Conservation (phyloP, 78 protist species). For the Creolimax fragrantissima region DNA sequence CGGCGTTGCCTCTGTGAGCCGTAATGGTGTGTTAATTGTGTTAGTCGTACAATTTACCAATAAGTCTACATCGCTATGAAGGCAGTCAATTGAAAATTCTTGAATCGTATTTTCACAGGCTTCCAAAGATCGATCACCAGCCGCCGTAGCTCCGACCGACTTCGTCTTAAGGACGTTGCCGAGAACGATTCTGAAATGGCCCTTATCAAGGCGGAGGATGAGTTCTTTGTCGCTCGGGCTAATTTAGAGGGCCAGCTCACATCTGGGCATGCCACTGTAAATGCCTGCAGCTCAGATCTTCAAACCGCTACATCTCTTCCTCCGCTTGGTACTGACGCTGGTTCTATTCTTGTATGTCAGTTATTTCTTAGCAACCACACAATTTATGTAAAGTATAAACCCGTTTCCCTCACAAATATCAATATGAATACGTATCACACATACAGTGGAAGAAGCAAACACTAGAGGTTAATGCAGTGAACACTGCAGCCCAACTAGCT, state of each 20-base stretch:
- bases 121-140: neutral
- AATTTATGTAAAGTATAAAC: too few relatives aligned
- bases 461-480: neutral
- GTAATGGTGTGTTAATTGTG: neutral
- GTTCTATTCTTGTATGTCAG: neutral
- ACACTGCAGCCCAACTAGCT: neutral
- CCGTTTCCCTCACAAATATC: too few relatives aligned
- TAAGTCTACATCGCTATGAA: too few relatives aligned
- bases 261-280: neutral
- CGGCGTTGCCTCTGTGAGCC: neutral
- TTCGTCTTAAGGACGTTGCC: neutral
- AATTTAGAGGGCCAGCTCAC: neutral
- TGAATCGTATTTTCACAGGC: neutral
- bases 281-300: neutral
- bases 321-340: constrained; percentile 12
- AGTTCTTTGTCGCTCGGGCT: neutral
- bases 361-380: too few relatives aligned
- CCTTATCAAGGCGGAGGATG: neutral
- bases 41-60: too few relatives aligned
- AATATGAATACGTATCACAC: too few relatives aligned
- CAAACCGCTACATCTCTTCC: neutral
- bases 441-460: constrained; percentile 4
- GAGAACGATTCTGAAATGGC: neutral
- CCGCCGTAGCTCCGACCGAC: neutral
- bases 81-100: too few relatives aligned